Conservation (phyloP, 1,284 basidiomycete genomes). For the Waitea zeae region DNA sequence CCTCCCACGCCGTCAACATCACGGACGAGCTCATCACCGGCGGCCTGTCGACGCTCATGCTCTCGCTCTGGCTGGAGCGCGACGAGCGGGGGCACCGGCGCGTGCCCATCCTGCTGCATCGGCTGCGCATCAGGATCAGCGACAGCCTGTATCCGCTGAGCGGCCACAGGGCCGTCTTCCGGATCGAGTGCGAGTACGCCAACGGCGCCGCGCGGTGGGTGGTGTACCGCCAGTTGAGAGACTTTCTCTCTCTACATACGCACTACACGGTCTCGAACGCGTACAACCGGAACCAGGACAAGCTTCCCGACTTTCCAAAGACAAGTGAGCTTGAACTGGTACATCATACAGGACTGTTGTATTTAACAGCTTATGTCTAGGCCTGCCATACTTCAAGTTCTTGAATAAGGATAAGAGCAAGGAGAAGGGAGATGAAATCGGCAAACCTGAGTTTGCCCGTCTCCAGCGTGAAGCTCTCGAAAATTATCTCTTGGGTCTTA, state of each 20-base stretch:
- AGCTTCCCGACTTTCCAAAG: constrained; percentile 84
- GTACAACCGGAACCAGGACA: constrained; percentile 50
- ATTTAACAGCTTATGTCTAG: constrained; percentile 17
- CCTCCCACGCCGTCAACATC: constrained; percentile 47
- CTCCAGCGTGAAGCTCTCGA: constrained; percentile 73
- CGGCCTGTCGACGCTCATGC: constrained; percentile 67
- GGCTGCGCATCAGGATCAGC: constrained; percentile 69
- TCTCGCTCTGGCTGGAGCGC: constrained; percentile 82
- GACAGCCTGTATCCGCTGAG: constrained; percentile 76
- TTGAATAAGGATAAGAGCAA: constrained; percentile 33
- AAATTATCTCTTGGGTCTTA: constrained; percentile 79
- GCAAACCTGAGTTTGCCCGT: constrained; percentile 61
- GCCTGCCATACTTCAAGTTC: constrained; percentile 80
- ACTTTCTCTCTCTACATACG: constrained; percentile 83
- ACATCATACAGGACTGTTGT: neutral
- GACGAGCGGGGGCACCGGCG: constrained; percentile 79
- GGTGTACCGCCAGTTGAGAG: constrained; percentile 85
- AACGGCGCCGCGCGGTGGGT: constrained; percentile 94
- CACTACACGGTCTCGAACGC: constrained; percentile 85
- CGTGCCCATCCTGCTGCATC: constrained; percentile 78
- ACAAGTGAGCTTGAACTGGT: constrained; percentile 39
- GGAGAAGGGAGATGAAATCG: constrained; percentile 31
- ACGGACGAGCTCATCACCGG: constrained; percentile 76
- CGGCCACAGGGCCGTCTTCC: constrained; percentile 67
- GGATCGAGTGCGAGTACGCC: constrained; percentile 94